A percentile compares a stretch with the other conserved stretches of the same genome.
phyloP scores from a whole-genome alignment of 495 filamentous ascomycete species.

The Emericellopsis terricola region DNA sequence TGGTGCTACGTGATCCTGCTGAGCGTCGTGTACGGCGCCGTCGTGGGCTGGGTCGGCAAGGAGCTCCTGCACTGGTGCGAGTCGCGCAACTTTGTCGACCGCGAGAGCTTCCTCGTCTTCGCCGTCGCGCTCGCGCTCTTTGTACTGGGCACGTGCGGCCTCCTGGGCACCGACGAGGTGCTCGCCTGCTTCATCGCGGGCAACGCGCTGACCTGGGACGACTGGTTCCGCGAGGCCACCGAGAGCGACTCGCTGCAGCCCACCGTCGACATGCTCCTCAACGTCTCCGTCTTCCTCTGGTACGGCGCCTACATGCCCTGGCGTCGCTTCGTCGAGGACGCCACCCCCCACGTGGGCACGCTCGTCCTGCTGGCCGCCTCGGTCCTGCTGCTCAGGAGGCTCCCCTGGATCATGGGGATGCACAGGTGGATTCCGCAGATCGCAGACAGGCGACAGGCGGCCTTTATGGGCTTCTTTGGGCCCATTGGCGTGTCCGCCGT shows the following conservation, averaged over 20 bases:
- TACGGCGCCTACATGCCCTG: constrained; percentile 81
- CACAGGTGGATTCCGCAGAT: constrained; percentile 15
- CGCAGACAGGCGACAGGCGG: constrained; percentile 37
- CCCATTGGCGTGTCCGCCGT: constrained; percentile 88
- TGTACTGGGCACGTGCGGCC: constrained; percentile 68
- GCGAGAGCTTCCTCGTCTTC: constrained; percentile 78
- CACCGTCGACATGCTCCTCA: constrained; percentile 67
- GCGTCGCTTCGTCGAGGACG: too few relatives aligned
- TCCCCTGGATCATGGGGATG: constrained; percentile 57
- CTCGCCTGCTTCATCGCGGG: constrained; percentile 89
- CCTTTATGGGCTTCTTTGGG: constrained; percentile 85
- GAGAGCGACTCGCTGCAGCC: constrained; percentile 79
- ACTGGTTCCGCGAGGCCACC: constrained; percentile 85
- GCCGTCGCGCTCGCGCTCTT: constrained; percentile 41
- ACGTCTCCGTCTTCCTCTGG: constrained; percentile 80
- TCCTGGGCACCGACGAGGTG: constrained; percentile 84
- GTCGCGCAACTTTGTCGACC: constrained; percentile 64
- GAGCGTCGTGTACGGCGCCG: constrained; percentile 58
- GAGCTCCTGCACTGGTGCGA: constrained; percentile 73
- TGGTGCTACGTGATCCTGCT: constrained; percentile 71
- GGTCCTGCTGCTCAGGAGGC: constrained; percentile 60
- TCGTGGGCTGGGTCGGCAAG: constrained; percentile 65
- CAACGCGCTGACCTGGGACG: constrained; percentile 80
- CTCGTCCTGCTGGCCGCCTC: constrained; percentile 65
- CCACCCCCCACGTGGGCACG: constrained; percentile 11